Conservation (phyloP, 2,329 filamentous ascomycete species). For the Zarea fungicola region DNA sequence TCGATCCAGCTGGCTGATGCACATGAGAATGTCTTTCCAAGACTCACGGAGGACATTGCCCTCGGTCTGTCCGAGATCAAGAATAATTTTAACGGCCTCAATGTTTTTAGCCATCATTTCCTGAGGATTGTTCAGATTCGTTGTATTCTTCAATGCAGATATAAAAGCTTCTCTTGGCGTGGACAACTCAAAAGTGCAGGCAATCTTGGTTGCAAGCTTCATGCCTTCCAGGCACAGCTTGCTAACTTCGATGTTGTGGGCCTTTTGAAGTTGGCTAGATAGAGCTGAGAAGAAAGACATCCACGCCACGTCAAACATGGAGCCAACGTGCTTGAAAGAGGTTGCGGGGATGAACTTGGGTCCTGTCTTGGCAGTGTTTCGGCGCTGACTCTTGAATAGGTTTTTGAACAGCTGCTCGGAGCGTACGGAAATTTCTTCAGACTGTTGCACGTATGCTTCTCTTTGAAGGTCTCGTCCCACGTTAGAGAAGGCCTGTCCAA, state of each 20-base stretch:
- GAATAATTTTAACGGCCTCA: conserved; percentile 83
- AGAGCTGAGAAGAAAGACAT: conserved; percentile 97
- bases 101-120: conserved; percentile 96
- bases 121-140: conserved; percentile 90
- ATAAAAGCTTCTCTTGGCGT: conserved; percentile 96
- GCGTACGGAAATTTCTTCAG: conserved; percentile 76
- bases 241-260: conserved; percentile 87
- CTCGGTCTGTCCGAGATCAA: conserved; percentile 89
- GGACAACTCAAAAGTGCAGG: conserved; percentile 86
- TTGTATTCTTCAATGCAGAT: conserved; percentile 84
- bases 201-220: conserved; percentile 87
- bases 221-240: conserved; percentile 91
- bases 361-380: conserved; percentile 64
- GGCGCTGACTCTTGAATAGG: conserved; percentile 81
- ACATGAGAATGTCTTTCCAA: conserved; percentile 93
- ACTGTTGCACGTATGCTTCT: conserved; percentile 91
- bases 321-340: conserved; percentile 89
- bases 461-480: conserved; percentile 86
- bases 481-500: conserved; percentile 85
- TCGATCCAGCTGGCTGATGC: conserved; percentile 90
- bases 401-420: conserved; percentile 88
- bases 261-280: conserved; percentile 88
- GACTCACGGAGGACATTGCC: conserved; percentile 84
- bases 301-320: conserved; percentile 99
- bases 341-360: conserved; percentile 85